A percentile compares a stretch with the other conserved stretches of the same genome.
phyloP scores from a whole-genome alignment of 345 rosid species.

The Laguncularia racemosa region DNA sequence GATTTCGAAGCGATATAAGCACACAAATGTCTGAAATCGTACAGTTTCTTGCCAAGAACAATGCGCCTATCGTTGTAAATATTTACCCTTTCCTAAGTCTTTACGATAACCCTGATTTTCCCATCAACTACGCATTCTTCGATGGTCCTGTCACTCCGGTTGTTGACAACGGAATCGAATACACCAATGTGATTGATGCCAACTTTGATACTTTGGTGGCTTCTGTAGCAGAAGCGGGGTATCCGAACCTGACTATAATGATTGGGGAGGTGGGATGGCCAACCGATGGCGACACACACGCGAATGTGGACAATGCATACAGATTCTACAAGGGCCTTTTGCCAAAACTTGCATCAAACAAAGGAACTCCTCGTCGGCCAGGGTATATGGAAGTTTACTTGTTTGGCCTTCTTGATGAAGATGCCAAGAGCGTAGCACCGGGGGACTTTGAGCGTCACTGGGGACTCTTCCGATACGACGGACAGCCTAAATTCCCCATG shows the following conservation, averaged over 20 bases:
- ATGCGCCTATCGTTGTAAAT: constrained; percentile 42
- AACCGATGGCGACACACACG: constrained; percentile 29
- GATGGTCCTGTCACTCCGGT: constrained; percentile 22
- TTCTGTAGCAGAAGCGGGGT: constrained; percentile 20
- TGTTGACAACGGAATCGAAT: constrained; percentile 14
- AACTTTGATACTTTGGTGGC: constrained; percentile 28
- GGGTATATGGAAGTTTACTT: constrained; percentile 16
- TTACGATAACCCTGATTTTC: constrained; percentile 29
- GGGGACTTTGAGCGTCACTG: constrained; percentile 20
- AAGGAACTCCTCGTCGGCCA: constrained; percentile 15
- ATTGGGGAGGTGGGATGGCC: constrained; percentile 41
- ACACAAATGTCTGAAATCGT: constrained; percentile 8
- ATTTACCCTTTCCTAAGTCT: constrained; percentile 49
- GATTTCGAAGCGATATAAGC: constrained; percentile 9
- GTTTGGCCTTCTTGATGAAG: constrained; percentile 15
- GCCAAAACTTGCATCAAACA: constrained; percentile 5
- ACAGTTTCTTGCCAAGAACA: constrained; percentile 13
- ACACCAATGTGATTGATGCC: constrained; percentile 33
- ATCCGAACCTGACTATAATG: constrained; percentile 19
- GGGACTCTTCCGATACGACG: constrained; percentile 19
- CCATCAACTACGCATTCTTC: constrained; percentile 39
- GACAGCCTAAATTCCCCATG: constrained; percentile 16
- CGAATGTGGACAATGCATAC: constrained; percentile 16
- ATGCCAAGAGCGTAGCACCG: constrained; percentile 12
- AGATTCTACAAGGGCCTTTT: constrained; percentile 27